These are phyloP conservation scores for Magnaporthiopsis rhizophila DNA, from an alignment of 2,329 filamentous ascomycete genomes.

Conservation along the genomic window DNA sequence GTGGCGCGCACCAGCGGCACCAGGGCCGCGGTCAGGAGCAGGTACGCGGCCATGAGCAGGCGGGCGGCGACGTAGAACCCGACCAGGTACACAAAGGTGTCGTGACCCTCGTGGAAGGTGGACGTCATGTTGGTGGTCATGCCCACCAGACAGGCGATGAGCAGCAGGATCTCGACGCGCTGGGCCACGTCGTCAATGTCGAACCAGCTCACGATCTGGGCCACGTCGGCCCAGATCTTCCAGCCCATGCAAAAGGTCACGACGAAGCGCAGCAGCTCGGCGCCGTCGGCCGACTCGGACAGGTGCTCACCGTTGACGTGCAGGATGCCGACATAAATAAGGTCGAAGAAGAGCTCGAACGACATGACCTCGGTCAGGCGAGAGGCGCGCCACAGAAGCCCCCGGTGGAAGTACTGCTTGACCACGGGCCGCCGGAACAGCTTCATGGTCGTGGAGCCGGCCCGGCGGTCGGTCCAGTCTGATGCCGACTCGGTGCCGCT, in stretches of 20 bases:
- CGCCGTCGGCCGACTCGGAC: conserved; percentile 44
- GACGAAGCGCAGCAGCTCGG: conserved; percentile 49
- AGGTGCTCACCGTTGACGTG: conserved; percentile 55
- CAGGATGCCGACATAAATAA: conserved; percentile 56
- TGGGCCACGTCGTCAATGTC: conserved; percentile 54
- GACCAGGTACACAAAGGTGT: conserved; percentile 50
- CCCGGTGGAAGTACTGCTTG: conserved; percentile 59
- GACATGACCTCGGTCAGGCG: conserved; percentile 52
- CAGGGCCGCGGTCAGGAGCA: conserved; percentile 34
- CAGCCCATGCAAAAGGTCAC: conserved; percentile 56
- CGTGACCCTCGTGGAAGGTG: conserved; percentile 37
- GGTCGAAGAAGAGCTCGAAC: conserved; percentile 58
- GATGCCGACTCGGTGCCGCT: conserved; percentile 11
- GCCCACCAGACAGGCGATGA: conserved; percentile 53
- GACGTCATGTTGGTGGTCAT: conserved; percentile 56
- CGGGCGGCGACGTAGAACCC: conserved; percentile 53
- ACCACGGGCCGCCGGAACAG: conserved; percentile 52
- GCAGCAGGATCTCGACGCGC: conserved; percentile 49
- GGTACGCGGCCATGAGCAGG: conserved; percentile 42
- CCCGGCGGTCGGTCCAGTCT: conserved; percentile 20
- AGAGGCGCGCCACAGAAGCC: conserved; percentile 53
- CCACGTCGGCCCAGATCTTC: conserved; percentile 54
- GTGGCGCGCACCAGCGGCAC: conserved; percentile 50
- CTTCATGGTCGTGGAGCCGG: conserved; percentile 36
- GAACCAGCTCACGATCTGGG: conserved; percentile 51